A percentile compares a stretch with the other conserved stretches of the same genome.
These are phyloP conservation scores for Leucocoprinus birnbaumii DNA, from an alignment of 768 basidiomycete species.

Conservation along the genomic window DNA sequence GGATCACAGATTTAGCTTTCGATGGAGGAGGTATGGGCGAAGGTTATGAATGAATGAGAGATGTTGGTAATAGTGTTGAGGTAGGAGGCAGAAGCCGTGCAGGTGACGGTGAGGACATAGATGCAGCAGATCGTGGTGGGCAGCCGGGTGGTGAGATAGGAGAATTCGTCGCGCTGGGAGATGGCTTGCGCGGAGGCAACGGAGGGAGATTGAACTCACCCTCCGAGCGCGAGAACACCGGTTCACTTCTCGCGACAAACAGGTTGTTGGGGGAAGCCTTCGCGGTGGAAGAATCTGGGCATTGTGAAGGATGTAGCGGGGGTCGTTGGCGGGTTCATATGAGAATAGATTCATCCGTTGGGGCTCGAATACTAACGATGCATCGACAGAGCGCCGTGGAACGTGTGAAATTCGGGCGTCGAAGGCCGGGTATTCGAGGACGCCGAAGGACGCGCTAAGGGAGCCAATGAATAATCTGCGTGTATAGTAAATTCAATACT, in stretches of 20 bases:
- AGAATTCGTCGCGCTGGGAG: not conserved
- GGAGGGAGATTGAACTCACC: conserved; percentile 36
- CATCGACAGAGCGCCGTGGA: too few relatives aligned
- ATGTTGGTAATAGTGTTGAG: not conserved
- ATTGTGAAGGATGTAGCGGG: conserved; percentile 20
- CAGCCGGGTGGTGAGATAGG: conserved; percentile 25
- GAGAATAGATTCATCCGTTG: too few relatives aligned
- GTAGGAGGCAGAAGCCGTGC: conserved; percentile 17
- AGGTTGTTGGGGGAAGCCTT: conserved; percentile 36
- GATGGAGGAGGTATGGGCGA: conserved; percentile 15
- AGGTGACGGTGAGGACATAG: conserved; percentile 16
- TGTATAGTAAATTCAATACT: not conserved
- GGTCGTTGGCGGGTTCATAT: too few relatives aligned
- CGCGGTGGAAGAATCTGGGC: too few relatives aligned
- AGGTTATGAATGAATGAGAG: conserved; percentile 13
- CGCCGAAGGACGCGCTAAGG: too few relatives aligned
- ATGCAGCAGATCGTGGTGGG: conserved; percentile 36
- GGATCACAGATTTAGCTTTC: conserved; percentile 23
- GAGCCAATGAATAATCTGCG: too few relatives aligned
- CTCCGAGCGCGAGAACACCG: conserved; percentile 15
- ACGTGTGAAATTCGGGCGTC: too few relatives aligned
- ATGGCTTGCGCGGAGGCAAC: conserved; percentile 49
- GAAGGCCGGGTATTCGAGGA: too few relatives aligned
- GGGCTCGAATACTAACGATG: conserved; percentile 8
- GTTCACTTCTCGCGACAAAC: conserved; percentile 27